phyloP scores from a whole-genome alignment of 1,139 yeast species.

The Geotrichum citri-aurantii region DNA sequence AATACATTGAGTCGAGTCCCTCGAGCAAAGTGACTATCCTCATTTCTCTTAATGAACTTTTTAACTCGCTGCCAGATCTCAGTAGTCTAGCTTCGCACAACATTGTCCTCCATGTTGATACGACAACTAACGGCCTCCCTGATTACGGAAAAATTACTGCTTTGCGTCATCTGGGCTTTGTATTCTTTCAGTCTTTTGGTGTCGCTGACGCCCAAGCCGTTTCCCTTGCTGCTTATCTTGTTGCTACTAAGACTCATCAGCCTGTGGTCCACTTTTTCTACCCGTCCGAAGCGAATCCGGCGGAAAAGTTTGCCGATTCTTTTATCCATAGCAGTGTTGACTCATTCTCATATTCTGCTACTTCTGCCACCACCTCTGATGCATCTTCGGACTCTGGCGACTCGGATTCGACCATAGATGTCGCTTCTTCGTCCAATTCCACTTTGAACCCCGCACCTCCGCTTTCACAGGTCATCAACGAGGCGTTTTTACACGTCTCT shows the following conservation, averaged over 20 bases:
- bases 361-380: not conserved
- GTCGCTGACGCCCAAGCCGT: slow-evolving; percentile 49
- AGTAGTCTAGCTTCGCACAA: slow-evolving; percentile 43
- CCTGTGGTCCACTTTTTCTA: slow-evolving; percentile 65
- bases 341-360: slow-evolving; percentile 7
- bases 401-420: not conserved
- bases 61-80: slow-evolving; percentile 56
- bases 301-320: slow-evolving; percentile 13
- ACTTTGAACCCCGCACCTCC: not conserved
- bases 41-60: slow-evolving; percentile 49
- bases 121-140: slow-evolving; percentile 17
- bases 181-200: slow-evolving; percentile 59
- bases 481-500: slow-evolving; percentile 9
- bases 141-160: slow-evolving; percentile 66
- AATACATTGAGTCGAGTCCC: slow-evolving; percentile 19
- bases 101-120: slow-evolving; percentile 56
- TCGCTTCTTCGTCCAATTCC: not conserved
- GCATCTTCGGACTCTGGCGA: not conserved
- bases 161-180: slow-evolving; percentile 61
- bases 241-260: slow-evolving; percentile 44
- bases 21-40: slow-evolving; percentile 32
- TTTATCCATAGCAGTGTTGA: slow-evolving; percentile 24
- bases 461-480: not conserved
- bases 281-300: slow-evolving; percentile 15
- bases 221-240: slow-evolving; percentile 52